A percentile compares a stretch with the other conserved stretches of the same genome.
Evolutionary conservation across 352 stramenopile genomes (phyloP).

Genomic region (Phytophthora sansomeana): DNA sequence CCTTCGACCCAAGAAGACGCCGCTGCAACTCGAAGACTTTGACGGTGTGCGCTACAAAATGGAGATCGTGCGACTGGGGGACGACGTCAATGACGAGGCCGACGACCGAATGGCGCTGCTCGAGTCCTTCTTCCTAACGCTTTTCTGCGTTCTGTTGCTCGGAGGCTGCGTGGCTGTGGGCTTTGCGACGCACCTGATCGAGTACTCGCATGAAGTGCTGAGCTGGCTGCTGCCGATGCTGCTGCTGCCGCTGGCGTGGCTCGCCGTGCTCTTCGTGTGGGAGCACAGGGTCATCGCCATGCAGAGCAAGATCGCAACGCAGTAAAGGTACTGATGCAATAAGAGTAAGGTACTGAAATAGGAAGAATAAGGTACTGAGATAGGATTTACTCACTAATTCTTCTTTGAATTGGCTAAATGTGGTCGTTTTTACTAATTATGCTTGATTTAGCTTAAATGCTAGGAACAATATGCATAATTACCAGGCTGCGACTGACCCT

Average conservation of each 20-base stretch:
- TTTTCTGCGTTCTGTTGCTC: slow-evolving; percentile 41
- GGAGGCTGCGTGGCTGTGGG: slow-evolving; percentile 47
- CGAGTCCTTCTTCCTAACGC: slow-evolving; percentile 41
- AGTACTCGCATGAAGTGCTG: slow-evolving; percentile 44
- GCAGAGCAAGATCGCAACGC: slow-evolving; percentile 41
- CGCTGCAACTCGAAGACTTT: slow-evolving; percentile 68
- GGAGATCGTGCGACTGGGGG: slow-evolving; percentile 54
- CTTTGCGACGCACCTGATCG: slow-evolving; percentile 43
- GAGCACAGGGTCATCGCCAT: slow-evolving; percentile 38
- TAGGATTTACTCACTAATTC: too few relatives aligned
- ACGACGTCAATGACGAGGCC: slow-evolving; percentile 8
- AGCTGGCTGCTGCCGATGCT: slow-evolving; percentile 58
- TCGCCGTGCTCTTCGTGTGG: slow-evolving; percentile 57
- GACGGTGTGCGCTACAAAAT: slow-evolving; percentile 71
- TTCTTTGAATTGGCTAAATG: too few relatives aligned
- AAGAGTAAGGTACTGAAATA: too few relatives aligned
- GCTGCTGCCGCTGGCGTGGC: slow-evolving; percentile 53
- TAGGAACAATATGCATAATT: too few relatives aligned
- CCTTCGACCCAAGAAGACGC: slow-evolving; percentile 18
- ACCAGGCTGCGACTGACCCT: slow-evolving; percentile 49
- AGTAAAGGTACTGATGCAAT: not conserved
- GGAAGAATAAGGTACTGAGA: too few relatives aligned
- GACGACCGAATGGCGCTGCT: slow-evolving; percentile 32
- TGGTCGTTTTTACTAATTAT: too few relatives aligned
- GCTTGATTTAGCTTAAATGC: too few relatives aligned